Conservation (phyloP, 1,284 basidiomycete species). For the Cerrena zonata region DNA sequence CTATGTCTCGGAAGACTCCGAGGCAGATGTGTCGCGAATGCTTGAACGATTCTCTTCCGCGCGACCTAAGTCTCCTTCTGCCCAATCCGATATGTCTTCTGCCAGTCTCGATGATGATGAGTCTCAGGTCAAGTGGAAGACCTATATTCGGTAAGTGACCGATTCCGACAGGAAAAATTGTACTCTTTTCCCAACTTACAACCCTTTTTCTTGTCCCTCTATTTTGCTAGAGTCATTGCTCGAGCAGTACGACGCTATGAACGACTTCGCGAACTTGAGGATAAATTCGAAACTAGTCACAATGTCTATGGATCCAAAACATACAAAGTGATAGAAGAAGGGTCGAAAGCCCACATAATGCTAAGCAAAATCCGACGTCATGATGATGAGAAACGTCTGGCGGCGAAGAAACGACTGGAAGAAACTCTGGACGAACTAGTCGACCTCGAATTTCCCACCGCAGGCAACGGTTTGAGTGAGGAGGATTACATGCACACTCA, state of each 20-base stretch:
- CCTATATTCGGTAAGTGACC: too few relatives aligned
- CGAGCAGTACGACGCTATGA: too few relatives aligned
- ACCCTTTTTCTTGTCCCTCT: too few relatives aligned
- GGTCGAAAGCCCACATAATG: not conserved
- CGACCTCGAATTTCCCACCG: not conserved
- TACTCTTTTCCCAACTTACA: too few relatives aligned
- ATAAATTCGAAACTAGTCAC: too few relatives aligned
- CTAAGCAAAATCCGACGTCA: not conserved
- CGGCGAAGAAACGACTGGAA: not conserved
- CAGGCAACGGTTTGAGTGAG: not conserved
- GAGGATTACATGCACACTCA: not conserved
- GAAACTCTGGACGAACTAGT: not conserved
- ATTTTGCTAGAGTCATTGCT: too few relatives aligned
- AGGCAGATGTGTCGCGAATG: not conserved
- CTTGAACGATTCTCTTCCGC: not conserved
- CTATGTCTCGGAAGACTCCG: not conserved
- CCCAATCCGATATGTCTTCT: not conserved
- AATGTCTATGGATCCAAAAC: too few relatives aligned
- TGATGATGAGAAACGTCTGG: not conserved
- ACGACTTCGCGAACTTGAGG: too few relatives aligned
- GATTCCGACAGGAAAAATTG: too few relatives aligned
- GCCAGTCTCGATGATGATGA: too few relatives aligned
- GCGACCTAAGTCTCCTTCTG: not conserved
- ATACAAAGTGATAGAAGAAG: not conserved
- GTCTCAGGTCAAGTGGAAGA: too few relatives aligned